phyloP scores from a whole-genome alignment of 306 rosid genomes.

The Rosa chinensis region DNA sequence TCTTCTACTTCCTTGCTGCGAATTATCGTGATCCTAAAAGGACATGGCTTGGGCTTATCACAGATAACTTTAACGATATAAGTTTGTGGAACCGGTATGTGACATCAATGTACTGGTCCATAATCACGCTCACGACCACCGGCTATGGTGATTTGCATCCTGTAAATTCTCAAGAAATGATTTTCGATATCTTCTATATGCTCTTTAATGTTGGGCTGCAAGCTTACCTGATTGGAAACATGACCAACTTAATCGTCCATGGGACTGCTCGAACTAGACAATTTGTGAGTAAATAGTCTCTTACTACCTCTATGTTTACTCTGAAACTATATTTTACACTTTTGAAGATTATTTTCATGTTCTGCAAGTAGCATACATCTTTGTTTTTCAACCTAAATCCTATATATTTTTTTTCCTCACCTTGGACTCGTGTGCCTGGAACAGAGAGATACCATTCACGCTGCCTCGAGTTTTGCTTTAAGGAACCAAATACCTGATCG shows the following conservation, averaged over 20 bases:
- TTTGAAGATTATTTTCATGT: neutral
- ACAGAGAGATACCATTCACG: constrained; percentile 72
- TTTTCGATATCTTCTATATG: constrained; percentile 45
- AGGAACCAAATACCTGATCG: constrained; percentile 66
- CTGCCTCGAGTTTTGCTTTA: constrained; percentile 61
- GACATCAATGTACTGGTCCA: constrained; percentile 73
- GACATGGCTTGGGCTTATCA: constrained; percentile 48
- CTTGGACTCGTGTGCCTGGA: constrained; percentile 19
- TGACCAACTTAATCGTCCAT: constrained; percentile 84
- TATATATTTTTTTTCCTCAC: neutral
- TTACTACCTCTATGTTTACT: neutral
- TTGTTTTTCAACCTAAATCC: neutral
- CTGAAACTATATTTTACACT: neutral
- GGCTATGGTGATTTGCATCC: constrained; percentile 94
- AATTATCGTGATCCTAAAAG: constrained; percentile 21
- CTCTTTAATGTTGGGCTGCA: constrained; percentile 60
- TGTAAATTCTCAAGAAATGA: constrained; percentile 52
- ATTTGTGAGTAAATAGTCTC: constrained; percentile 55
- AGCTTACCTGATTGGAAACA: constrained; percentile 74
- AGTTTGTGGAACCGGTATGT: constrained; percentile 35
- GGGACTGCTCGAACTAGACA: constrained; percentile 66
- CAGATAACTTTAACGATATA: neutral
- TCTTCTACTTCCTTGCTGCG: constrained; percentile 48
- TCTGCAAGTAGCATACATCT: neutral
- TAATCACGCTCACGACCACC: constrained; percentile 54